A percentile compares a stretch with the other conserved stretches of the same genome.
Evolutionary conservation across 768 basidiomycete genomes (phyloP).

Genomic region (Phaeolepiota aurea): DNA sequence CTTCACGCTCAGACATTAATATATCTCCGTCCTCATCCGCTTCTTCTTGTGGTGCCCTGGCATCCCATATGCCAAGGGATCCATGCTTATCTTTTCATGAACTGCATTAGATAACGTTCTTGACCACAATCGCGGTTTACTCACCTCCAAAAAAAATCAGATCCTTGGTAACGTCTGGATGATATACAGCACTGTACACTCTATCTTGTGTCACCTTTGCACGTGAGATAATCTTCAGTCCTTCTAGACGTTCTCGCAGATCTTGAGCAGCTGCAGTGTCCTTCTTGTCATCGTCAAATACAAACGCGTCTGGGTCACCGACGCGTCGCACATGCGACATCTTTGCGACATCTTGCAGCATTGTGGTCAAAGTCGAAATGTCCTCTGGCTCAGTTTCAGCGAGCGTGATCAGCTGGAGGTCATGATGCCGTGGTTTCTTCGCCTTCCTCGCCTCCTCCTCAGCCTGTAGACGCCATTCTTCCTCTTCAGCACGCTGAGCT

Average conservation of each 20-base stretch:
- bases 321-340: conserved; percentile 26
- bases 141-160: conserved; percentile 81
- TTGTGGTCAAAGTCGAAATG: conserved; percentile 32
- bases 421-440: conserved; percentile 60
- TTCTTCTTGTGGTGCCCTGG: conserved; percentile 62
- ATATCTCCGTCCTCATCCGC: conserved; percentile 57
- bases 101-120: not conserved
- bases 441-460: conserved; percentile 58
- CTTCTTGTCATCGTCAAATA: conserved; percentile 35
- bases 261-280: conserved; percentile 42
- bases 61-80: conserved; percentile 81
- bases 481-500: conserved; percentile 40
- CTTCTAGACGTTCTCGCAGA: conserved; percentile 44
- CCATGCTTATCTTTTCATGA: conserved; percentile 67
- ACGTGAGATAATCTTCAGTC: conserved; percentile 59
- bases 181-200: conserved; percentile 73
- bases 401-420: conserved; percentile 52
- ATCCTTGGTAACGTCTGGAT: conserved; percentile 74
- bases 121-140: conserved; percentile 3
- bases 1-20: conserved; percentile 33
- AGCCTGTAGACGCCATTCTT: conserved; percentile 50
- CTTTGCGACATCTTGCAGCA: conserved; percentile 32
- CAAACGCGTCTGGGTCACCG: conserved; percentile 43
- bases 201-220: conserved; percentile 76
- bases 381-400: conserved; percentile 41